Conservation (phyloP, 2,329 filamentous ascomycete genomes). For the Bipolaris oryzae region DNA sequence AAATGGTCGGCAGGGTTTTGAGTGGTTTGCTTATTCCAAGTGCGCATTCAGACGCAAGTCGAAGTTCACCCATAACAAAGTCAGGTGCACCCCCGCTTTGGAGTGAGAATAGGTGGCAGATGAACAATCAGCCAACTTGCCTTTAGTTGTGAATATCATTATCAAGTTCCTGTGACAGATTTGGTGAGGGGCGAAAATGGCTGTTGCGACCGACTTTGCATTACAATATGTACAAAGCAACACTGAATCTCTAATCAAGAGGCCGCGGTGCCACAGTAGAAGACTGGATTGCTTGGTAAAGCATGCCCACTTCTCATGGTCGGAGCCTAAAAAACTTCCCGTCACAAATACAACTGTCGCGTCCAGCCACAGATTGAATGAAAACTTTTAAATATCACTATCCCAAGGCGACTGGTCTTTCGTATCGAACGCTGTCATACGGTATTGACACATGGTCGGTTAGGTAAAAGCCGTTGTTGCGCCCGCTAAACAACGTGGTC, state of each 20-base stretch:
- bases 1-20: not conserved
- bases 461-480: constrained; percentile 20
- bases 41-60: constrained; percentile 20
- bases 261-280: constrained; percentile 17
- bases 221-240: constrained; percentile 34
- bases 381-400: constrained; percentile 38
- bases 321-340: constrained; percentile 6
- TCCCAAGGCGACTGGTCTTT: constrained; percentile 9
- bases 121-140: not conserved
- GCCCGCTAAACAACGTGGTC: constrained; percentile 43
- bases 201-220: constrained; percentile 18
- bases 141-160: not conserved
- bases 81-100: not conserved
- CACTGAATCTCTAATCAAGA: constrained; percentile 16
- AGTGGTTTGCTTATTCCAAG: not conserved
- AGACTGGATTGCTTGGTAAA: constrained; percentile 1
- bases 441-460: constrained; percentile 21
- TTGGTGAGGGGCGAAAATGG: constrained; percentile 17
- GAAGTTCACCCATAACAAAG: constrained; percentile 14
- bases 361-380: constrained; percentile 11
- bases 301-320: not conserved
- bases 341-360: constrained; percentile 13
- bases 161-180: not conserved
- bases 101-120: not conserved
- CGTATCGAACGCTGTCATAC: constrained; percentile 34